These are phyloP conservation scores for Fomitiporia mediterranea DNA, from an alignment of 1,284 basidiomycete species.

Conservation along the genomic window DNA sequence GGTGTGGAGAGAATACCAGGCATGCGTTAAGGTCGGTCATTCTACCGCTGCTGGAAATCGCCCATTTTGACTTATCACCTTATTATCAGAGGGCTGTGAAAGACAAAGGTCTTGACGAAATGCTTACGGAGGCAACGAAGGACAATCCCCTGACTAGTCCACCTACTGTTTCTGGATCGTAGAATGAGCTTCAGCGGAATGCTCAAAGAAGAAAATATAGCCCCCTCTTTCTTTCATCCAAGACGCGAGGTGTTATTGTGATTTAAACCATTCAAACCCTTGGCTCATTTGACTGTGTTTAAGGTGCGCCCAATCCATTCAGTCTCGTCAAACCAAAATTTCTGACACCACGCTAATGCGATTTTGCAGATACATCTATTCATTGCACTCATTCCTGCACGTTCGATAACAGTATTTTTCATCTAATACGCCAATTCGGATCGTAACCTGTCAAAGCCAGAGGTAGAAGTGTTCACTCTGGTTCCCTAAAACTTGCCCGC, in stretches of 20 bases:
- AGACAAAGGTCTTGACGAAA: constrained; percentile 68
- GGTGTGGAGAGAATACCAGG: constrained; percentile 74
- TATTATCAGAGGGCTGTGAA: constrained; percentile 79
- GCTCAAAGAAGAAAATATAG: too few relatives aligned
- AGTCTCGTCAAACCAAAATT: not conserved
- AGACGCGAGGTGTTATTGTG: not conserved
- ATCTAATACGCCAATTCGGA: too few relatives aligned
- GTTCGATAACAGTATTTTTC: too few relatives aligned
- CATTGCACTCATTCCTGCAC: too few relatives aligned
- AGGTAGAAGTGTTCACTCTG: not conserved
- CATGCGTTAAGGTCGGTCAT: constrained; percentile 64
- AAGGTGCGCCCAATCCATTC: not conserved
- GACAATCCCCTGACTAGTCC: constrained; percentile 74
- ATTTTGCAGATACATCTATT: too few relatives aligned
- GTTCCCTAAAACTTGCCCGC: not conserved
- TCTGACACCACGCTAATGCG: too few relatives aligned
- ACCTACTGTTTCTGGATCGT: too few relatives aligned
- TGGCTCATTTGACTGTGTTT: not conserved
- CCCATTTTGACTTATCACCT: not conserved
- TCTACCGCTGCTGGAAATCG: not conserved
- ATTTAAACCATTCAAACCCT: not conserved
- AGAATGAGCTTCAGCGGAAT: too few relatives aligned
- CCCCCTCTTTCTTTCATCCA: too few relatives aligned
- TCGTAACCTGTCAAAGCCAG: too few relatives aligned
- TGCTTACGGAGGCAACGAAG: constrained; percentile 75